phyloP scores from a whole-genome alignment of 768 basidiomycete species.

The Calocybe cyanea region DNA sequence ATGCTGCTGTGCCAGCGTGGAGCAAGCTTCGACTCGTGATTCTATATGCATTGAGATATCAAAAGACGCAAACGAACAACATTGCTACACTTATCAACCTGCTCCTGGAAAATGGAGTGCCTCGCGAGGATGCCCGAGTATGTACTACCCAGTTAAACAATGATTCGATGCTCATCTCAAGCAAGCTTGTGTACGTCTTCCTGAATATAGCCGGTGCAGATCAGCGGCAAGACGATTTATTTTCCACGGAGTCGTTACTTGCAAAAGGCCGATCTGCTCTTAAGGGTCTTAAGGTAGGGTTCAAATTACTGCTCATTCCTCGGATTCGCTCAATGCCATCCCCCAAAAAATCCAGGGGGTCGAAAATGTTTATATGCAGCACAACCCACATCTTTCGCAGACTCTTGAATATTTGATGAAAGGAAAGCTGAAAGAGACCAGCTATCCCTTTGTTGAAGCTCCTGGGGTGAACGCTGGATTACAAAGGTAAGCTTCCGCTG shows the following conservation, averaged over 20 bases:
- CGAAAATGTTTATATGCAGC: conserved; percentile 98
- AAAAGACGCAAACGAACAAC: conserved; percentile 80
- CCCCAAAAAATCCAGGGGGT: conserved; percentile 76
- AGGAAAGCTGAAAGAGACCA: conserved; percentile 81
- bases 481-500: conserved; percentile 49
- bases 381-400: conserved; percentile 88
- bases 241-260: conserved; percentile 91
- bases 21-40: conserved; percentile 91
- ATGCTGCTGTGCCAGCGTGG: conserved; percentile 62
- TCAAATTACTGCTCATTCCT: neutral
- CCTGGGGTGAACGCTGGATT: conserved; percentile 63
- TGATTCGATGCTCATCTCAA: conserved; percentile 9
- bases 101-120: conserved; percentile 70
- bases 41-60: conserved; percentile 90
- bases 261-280: conserved; percentile 92
- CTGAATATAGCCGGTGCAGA: conserved; percentile 93
- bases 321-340: neutral
- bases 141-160: conserved; percentile 17
- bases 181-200: conserved; percentile 86
- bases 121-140: conserved; percentile 73
- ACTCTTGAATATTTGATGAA: conserved; percentile 88
- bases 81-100: conserved; percentile 77
- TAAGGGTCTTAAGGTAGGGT: conserved; percentile 84
- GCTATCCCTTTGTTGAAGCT: conserved; percentile 81
- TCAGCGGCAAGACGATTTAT: conserved; percentile 95